Evolutionary conservation across 805 yeast species (phyloP).

Genomic region (Babjeviella inositovora): DNA sequence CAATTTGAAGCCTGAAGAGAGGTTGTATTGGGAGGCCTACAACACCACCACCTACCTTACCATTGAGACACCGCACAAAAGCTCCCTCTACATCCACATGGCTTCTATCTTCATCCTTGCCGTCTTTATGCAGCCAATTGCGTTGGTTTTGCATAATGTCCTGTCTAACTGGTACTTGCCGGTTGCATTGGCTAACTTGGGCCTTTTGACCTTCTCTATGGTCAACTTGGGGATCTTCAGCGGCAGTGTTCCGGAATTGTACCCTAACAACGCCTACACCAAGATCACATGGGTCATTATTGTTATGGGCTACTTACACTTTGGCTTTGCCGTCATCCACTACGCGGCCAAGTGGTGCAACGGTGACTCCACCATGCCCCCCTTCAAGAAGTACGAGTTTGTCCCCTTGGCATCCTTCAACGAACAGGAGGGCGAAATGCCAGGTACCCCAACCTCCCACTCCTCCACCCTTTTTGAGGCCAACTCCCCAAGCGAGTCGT

Average conservation of each 20-base stretch:
- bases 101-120: conserved; percentile 22
- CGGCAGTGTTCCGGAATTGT: conserved; percentile 42
- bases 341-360: conserved; percentile 28
- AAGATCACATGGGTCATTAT: conserved; percentile 40
- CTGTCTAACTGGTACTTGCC: conserved; percentile 44
- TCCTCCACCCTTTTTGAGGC: too few relatives aligned
- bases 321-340: conserved; percentile 31
- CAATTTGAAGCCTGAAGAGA: conserved; percentile 53
- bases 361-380: too few relatives aligned
- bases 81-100: conserved; percentile 40
- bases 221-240: conserved; percentile 40
- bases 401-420: conserved; percentile 9
- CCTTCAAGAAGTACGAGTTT: too few relatives aligned
- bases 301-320: too few relatives aligned
- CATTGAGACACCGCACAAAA: conserved; percentile 26
- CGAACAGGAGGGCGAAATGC: too few relatives aligned
- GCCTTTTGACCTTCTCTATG: conserved; percentile 29
- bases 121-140: conserved; percentile 48
- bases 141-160: conserved; percentile 46
- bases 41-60: conserved; percentile 66
- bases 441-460: too few relatives aligned
- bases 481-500: too few relatives aligned
- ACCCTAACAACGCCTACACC: conserved; percentile 64
- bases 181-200: conserved; percentile 31
- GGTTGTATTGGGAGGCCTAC: conserved; percentile 63